Base-by-base conservation (phyloP, 495 filamentous ascomycete genomes). In the Penicillium herquei region DNA sequence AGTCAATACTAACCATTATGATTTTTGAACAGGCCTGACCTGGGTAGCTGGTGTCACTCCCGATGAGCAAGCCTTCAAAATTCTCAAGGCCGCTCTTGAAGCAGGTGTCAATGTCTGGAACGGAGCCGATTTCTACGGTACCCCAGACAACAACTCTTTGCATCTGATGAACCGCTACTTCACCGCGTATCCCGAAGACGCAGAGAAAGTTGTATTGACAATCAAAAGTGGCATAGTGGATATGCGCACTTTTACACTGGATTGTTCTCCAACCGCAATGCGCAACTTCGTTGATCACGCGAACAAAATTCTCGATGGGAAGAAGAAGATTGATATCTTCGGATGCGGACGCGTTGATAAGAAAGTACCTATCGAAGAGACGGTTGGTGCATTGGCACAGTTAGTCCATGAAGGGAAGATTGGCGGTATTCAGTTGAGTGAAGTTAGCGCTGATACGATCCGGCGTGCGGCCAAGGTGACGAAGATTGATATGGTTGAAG, bases 301-400 rank as follows among this genome's bases (percentile, higher is more conserved):
- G 39, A 62, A 88, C 39, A 66, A 65, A 31, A 63, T 81, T 32
- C 75, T 90, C 12, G 81, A 82, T 26, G 86, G 85, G 2, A 84
- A 81, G 57, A 85, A 79, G 53, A 71, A 49, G n/a, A 37, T 93
- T 39, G 87, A 92, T 64, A 77, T 91, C 39, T 92, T 89, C 58
- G 85, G 89, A 63, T 81, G 70, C 54, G 87, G 83, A 16, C 75
- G 90, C 2, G 76, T 87, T 6, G 89, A 92, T 60, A 76, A 72
- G 13, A 78, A 81, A 0, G 73, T 75, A 33, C 81, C 81, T 6
- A 66, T 84, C 30, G 78, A 85, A 53, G 71, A 74, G 13, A 80
- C 75, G 0, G 70, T 86, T 18, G 62, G 53, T 6, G 55, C 70
- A 6, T 67, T 81, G 8, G 73, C 67, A n/a, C 65, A 70, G 39